Conservation (phyloP, 2,329 filamentous ascomycete species). For the Aspergillus sp. region DNA sequence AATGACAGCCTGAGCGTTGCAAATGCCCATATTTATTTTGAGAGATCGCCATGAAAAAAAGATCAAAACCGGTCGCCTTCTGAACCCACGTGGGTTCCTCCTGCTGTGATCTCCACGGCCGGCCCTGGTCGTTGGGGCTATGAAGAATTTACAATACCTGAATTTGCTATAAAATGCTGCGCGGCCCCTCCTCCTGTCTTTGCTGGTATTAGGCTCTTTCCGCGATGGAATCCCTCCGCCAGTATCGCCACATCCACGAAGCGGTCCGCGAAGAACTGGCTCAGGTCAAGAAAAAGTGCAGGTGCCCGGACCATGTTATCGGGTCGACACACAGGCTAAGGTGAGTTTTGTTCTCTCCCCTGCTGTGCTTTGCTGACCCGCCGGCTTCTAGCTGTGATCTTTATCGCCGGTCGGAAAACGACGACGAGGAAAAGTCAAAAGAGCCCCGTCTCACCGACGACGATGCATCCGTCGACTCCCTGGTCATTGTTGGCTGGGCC, state of each 20-base stretch:
- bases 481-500: constrained; percentile 33
- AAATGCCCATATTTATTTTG: no score
- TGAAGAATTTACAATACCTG: not conserved
- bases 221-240: constrained; percentile 11
- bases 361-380: not conserved
- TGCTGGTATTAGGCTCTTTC: not conserved
- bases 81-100: no score
- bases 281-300: constrained; percentile 1
- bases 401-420: not conserved
- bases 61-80: no score
- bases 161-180: not conserved
- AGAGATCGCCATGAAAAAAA: no score
- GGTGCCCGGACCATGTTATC: constrained; percentile 3
- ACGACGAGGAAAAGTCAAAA: not conserved
- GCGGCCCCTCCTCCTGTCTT: not conserved
- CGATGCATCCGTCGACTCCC: not conserved
- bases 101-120: not conserved
- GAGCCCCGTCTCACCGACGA: not conserved
- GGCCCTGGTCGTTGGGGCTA: not conserved
- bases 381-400: not conserved
- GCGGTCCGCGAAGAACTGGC: constrained; percentile 6
- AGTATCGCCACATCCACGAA: constrained; percentile 8
- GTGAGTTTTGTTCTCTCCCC: constrained; percentile 3
- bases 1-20: no score
- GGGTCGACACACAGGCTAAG: constrained; percentile 1